These are phyloP conservation scores for Verticillium alfalfae DNA, from an alignment of 2,329 filamentous ascomycete species.

Conservation along the genomic window DNA sequence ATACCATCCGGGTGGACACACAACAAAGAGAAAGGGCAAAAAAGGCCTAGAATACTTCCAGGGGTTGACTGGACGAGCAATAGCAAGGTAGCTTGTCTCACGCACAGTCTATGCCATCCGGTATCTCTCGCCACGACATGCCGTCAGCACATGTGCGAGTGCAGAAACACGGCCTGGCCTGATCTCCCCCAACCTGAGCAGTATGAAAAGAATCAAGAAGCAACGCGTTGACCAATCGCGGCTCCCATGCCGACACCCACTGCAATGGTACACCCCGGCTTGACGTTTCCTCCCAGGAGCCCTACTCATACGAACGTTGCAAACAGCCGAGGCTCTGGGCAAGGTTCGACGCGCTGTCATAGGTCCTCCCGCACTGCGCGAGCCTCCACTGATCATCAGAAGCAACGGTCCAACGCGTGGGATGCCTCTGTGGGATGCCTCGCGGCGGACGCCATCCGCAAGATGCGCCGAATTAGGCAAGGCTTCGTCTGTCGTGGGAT, in stretches of 20 bases:
- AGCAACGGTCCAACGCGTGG: neutral
- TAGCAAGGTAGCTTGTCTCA: neutral
- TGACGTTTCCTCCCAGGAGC: neutral
- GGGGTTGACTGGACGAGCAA: neutral
- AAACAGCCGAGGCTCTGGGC: neutral
- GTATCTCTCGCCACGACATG: neutral
- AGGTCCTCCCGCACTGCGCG: neutral
- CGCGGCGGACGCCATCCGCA: neutral
- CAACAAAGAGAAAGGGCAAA: too few species aligned
- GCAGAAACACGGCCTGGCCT: neutral
- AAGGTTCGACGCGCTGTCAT: neutral
- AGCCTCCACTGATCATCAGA: neutral
- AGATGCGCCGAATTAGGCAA: neutral
- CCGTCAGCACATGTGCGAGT: neutral
- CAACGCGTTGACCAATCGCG: neutral
- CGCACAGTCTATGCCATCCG: neutral
- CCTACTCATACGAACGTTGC: neutral
- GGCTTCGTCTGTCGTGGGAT: neutral
- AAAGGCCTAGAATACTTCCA: neutral
- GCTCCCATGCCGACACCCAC: neutral
- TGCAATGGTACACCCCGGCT: neutral
- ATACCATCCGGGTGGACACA: neutral
- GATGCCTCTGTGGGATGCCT: neutral
- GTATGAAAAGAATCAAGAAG: neutral
- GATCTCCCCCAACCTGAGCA: neutral